Evolutionary conservation across 2,329 filamentous ascomycete species (phyloP), one percentile per base, ranked within the genome.

Genomic region (Alternaria sp.): DNA sequence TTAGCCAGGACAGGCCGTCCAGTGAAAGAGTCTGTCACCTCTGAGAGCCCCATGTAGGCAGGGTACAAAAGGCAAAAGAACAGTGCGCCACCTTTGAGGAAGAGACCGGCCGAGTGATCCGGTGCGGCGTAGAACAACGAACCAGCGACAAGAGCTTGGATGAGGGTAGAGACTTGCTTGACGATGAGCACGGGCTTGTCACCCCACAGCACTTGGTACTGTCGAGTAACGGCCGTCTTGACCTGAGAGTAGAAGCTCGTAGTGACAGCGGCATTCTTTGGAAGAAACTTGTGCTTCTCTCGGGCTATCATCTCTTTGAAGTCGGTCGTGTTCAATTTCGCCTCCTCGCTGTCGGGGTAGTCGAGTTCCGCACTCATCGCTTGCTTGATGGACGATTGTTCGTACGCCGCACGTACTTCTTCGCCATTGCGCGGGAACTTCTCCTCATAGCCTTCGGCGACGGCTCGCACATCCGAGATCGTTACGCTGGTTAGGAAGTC

Each of bases 1-100:
- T 97, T 97, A 72, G 96, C 92, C 58, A 97, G 90, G 70, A 97
- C 94, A 1, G 91, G 91, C 25, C 89, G 83, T 23, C 88, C 88
- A 15, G 77, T 81, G 69, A 90, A 91, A 0, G 88, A 69, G 21
- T 72, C 73, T 4, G 69, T 89, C 3, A 91, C 89, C 75, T 92
- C 90, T 1, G 88, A 85, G 82, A 91, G 87, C 15, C 88, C 84
- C 2, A 90, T 74, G 6, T 91, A 78, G 61, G 84, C 82, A 72
- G 90, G 88, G 75, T 86, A 89, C 0, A 92, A 80, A 0, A 91
- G 80, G 1, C 88, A 59, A 56, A 91, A 86, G 82, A 91, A 92
- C 3, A 90, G 78, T 0, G 88, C 85, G 50, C 89, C 90, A 0
- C 85, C 83, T 69, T 90, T 90, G 67, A 86, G 74, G 73, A 91